A percentile compares a stretch with the other conserved stretches of the same genome.
phyloP scores from a whole-genome alignment of 2,329 filamentous ascomycete genomes.

The Sarocladium brachiariae region DNA sequence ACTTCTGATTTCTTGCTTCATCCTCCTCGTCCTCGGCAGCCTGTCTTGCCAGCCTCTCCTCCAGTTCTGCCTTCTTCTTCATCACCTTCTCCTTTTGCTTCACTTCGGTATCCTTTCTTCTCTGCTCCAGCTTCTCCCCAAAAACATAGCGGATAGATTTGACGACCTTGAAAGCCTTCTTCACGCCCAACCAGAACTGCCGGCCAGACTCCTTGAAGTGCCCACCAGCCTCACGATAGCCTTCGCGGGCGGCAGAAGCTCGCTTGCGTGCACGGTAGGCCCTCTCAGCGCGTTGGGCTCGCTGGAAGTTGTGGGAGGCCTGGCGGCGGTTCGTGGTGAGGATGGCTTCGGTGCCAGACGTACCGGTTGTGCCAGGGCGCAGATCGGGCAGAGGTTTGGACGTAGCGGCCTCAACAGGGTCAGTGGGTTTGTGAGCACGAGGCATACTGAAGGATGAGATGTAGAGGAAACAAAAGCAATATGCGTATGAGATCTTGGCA shows the following conservation, averaged over 20 bases:
- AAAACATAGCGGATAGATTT: constrained; percentile 28
- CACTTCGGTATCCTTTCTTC: constrained; percentile 22
- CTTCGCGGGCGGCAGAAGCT: constrained; percentile 29
- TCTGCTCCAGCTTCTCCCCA: constrained; percentile 28
- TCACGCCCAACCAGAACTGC: constrained; percentile 29
- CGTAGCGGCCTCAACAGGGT: neutral
- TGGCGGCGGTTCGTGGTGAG: constrained; percentile 30
- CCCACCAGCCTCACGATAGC: constrained; percentile 29
- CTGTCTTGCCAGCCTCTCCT: constrained; percentile 24
- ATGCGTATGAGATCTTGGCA: no score
- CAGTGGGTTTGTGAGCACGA: constrained; percentile 7
- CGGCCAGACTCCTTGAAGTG: constrained; percentile 30
- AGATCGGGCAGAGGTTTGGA: constrained; percentile 2
- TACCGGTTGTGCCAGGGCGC: constrained; percentile 21
- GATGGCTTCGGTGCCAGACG: constrained; percentile 35
- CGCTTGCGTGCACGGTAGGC: constrained; percentile 35
- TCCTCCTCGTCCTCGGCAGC: constrained; percentile 12
- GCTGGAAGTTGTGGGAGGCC: constrained; percentile 30
- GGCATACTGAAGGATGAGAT: constrained; percentile 1
- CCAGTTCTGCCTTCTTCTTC: constrained; percentile 28
- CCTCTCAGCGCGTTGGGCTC: constrained; percentile 33
- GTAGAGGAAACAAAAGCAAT: neutral
- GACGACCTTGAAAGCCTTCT: constrained; percentile 25
- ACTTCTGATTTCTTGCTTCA: neutral
- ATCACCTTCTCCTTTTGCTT: constrained; percentile 22